These are phyloP conservation scores for Arthrobotrys sinensis DNA, from an alignment of 2,329 filamentous ascomycete species.

Conservation along the genomic window DNA sequence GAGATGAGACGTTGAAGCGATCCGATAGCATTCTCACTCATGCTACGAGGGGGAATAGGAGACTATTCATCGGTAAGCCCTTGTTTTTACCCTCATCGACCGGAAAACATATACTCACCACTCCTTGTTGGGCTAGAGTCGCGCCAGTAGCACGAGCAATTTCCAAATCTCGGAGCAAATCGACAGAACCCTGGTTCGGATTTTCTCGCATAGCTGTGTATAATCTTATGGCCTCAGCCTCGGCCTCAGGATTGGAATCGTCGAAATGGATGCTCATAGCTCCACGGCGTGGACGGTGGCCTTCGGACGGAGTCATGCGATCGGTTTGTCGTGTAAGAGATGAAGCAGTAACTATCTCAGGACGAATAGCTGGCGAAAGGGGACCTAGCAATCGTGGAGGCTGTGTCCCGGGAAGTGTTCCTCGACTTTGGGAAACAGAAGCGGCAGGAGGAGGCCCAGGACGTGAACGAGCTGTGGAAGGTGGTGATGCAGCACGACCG, in stretches of 20 bases:
- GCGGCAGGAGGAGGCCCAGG: background rate
- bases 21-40: background rate
- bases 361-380: background rate
- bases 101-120: background rate
- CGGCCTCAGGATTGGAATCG: background rate
- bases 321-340: background rate
- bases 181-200: background rate
- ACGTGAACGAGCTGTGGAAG: background rate
- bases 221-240: background rate
- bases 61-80: background rate
- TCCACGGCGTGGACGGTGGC: background rate
- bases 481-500: background rate
- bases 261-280: slow-evolving; percentile 12
- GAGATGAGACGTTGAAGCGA: background rate
- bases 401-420: background rate
- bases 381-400: background rate
- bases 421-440: background rate
- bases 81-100: background rate
- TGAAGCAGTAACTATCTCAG: background rate
- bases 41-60: background rate
- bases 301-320: background rate
- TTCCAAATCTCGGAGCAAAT: background rate
- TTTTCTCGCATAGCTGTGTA: background rate
- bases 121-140: background rate
- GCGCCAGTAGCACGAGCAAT: background rate